Evolutionary conservation across 768 basidiomycete species (phyloP).

Genomic region (Sistotremastrum niveocremeum): DNA sequence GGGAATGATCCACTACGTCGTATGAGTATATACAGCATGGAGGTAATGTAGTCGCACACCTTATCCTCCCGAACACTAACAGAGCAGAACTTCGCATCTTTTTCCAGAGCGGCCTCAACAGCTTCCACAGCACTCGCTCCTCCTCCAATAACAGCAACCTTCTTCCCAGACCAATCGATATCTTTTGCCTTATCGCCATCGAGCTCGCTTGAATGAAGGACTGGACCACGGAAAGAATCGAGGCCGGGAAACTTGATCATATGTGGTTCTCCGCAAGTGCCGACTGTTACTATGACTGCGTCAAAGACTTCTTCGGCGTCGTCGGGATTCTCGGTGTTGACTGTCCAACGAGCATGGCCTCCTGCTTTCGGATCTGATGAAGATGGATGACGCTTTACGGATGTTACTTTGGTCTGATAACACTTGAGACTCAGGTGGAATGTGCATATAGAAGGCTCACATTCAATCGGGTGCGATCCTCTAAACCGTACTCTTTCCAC

Average conservation of each 20-base stretch:
- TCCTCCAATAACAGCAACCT: conserved; percentile 33
- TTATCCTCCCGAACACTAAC: conserved; percentile 31
- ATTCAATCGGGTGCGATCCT: conserved; percentile 29
- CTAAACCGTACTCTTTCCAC: conserved; percentile 38
- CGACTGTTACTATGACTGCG: conserved; percentile 34
- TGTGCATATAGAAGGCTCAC: conserved; percentile 11
- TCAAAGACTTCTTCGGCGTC: conserved; percentile 34
- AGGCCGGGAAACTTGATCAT: conserved; percentile 32
- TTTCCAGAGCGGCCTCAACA: conserved; percentile 22
- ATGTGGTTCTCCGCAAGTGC: conserved; percentile 35
- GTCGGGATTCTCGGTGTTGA: conserved; percentile 22
- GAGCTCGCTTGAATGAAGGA: conserved; percentile 36
- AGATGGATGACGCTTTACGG: too few relatives aligned
- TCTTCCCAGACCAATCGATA: conserved; percentile 22
- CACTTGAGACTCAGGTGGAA: not conserved
- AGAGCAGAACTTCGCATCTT: conserved; percentile 19
- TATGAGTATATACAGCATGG: conserved; percentile 3
- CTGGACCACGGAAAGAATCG: conserved; percentile 22
- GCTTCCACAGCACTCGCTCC: conserved; percentile 43
- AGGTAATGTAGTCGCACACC: conserved; percentile 5
- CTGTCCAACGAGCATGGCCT: conserved; percentile 26
- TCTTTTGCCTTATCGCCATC: conserved; percentile 20
- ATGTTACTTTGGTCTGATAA: too few relatives aligned
- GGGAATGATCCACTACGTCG: conserved; percentile 31
- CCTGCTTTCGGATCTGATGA: conserved; percentile 7